Evolutionary conservation across 2,329 filamentous ascomycete genomes (phyloP).

Genomic region (Alternaria longipes): DNA sequence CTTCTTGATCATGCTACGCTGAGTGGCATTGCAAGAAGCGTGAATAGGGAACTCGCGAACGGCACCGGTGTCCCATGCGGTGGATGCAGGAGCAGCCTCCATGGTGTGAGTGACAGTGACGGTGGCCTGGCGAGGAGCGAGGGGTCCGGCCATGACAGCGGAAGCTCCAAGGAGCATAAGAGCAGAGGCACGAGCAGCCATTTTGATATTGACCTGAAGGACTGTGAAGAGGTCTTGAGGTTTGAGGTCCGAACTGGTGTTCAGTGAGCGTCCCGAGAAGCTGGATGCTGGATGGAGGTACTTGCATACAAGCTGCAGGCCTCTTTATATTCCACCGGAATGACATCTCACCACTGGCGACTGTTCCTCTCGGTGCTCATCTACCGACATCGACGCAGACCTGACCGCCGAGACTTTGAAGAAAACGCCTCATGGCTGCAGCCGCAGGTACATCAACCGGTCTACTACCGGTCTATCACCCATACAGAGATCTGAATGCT

Average conservation of each 20-base stretch:
- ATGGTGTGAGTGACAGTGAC: slow-evolving; percentile 32
- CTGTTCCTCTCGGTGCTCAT: slow-evolving; percentile 28
- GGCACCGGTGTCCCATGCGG: slow-evolving; percentile 51
- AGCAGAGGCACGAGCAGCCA: slow-evolving; percentile 34
- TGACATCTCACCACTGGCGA: not conserved
- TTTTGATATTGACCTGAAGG: slow-evolving; percentile 20
- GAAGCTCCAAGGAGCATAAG: slow-evolving; percentile 40
- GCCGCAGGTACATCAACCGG: slow-evolving; percentile 9
- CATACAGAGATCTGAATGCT: slow-evolving; percentile 12
- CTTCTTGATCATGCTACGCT: slow-evolving; percentile 63
- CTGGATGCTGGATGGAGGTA: slow-evolving; percentile 28
- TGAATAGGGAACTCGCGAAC: slow-evolving; percentile 64
- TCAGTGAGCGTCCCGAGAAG: slow-evolving; percentile 28
- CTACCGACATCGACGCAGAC: slow-evolving; percentile 22
- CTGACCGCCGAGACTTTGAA: slow-evolving; percentile 20
- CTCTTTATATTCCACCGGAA: slow-evolving; percentile 32
- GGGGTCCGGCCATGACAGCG: slow-evolving; percentile 39
- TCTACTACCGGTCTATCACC: slow-evolving; percentile 10
- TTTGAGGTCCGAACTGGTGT: slow-evolving; percentile 28
- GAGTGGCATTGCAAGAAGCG: slow-evolving; percentile 71
- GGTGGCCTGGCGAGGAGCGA: slow-evolving; percentile 33
- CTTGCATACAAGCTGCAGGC: slow-evolving; percentile 19
- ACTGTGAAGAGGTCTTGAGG: slow-evolving; percentile 10
- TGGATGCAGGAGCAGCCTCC: slow-evolving; percentile 14
- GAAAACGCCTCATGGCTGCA: slow-evolving; percentile 27